Evolutionary conservation across 768 basidiomycete species (phyloP), one percentile per base, ranked within the genome.

Genomic region (Tricholoma hemisulphureum): DNA sequence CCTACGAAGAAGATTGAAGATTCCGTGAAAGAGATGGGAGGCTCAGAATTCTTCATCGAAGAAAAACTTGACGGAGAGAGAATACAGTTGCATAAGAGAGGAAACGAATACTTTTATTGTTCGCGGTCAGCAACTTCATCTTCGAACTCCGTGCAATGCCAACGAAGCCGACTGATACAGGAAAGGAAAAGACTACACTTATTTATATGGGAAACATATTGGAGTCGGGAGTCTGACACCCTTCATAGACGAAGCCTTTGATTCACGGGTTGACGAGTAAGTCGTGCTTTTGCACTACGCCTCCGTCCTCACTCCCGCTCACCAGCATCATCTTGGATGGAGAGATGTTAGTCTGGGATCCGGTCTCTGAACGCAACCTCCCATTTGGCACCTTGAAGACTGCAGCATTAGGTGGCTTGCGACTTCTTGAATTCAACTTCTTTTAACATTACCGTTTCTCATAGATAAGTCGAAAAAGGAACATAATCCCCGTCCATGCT

Each of bases 331-430:
- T 98, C 48, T 72, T 99, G 13, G 97, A 99, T 63, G 97, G 97
- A 0, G 97, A 99, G 71, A 98, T 99, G 96, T 76, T 99, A 29
- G 96, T 98, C 2, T 98, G 91, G 91, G 97, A 98, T 71, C 96
- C 96, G 0, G 78, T 89, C 3, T 87, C 92, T 1, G 88, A 89
- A 64, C 85, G 91, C 20, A 91, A 93, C 66, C 76, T 97, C 18
- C 93, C 96, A 0, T 98, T 99, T 60, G 97, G 97, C 2, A 91
- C 86, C 0, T 76, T 99, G 51, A 99, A 99, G 73, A 92, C 94
- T 0, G 93, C 94, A 41, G 95, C 95, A 0, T 76, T 89, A 14
- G 91, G 93, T 93, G 58, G 39, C 78, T 60, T 10, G 10, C 4
- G 16, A n/a, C 28, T 37, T 4, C 39, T 7, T 9, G 45, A 34